These are phyloP conservation scores for Xylariaceae sp. DNA, from an alignment of 2,329 filamentous ascomycete genomes.

Conservation along the genomic window DNA sequence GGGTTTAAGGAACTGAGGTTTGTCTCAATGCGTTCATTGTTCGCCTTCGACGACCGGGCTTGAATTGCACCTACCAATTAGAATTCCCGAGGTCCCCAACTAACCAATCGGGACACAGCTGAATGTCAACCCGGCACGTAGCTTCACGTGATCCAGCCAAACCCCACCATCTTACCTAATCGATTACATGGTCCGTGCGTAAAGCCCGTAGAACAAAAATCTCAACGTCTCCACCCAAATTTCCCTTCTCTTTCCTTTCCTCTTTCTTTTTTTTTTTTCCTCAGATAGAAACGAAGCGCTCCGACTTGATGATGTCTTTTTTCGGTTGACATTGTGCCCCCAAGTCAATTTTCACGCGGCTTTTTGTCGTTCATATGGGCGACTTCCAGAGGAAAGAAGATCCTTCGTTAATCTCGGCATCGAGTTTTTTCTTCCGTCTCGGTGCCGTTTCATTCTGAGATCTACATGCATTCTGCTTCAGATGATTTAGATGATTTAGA, in stretches of 20 bases:
- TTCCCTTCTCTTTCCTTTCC: constrained; percentile 13
- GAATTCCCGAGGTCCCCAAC: constrained; percentile 20
- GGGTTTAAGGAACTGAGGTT: constrained; percentile 9
- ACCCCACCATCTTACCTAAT: too few species aligned
- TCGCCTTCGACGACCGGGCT: constrained; percentile 1
- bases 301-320: constrained; percentile 26
- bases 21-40: constrained; percentile 27
- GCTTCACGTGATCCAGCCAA: too few species aligned
- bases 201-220: constrained; percentile 1
- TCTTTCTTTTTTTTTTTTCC: constrained; percentile 32
- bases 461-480: constrained; percentile 27
- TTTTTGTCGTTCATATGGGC: constrained; percentile 22
- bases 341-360: constrained; percentile 22
- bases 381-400: constrained; percentile 32
- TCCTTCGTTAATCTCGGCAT: constrained; percentile 36
- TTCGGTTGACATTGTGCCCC: constrained; percentile 17
- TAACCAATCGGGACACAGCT: constrained; percentile 21
- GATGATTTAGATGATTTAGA: too few species aligned
- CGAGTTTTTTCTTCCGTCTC: constrained; percentile 30
- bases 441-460: constrained; percentile 35
- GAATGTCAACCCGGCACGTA: constrained; percentile 14
- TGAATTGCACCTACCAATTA: not conserved
- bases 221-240: not conserved
- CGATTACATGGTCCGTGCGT: constrained; percentile 20
- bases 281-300: constrained; percentile 48